Percentiles rank a stretch among this genome's conserved stretches.
These are phyloP conservation scores for Ceratocystiopsis minuta DNA, from an alignment of 2,329 filamentous ascomycete species.

Conservation along the genomic window DNA sequence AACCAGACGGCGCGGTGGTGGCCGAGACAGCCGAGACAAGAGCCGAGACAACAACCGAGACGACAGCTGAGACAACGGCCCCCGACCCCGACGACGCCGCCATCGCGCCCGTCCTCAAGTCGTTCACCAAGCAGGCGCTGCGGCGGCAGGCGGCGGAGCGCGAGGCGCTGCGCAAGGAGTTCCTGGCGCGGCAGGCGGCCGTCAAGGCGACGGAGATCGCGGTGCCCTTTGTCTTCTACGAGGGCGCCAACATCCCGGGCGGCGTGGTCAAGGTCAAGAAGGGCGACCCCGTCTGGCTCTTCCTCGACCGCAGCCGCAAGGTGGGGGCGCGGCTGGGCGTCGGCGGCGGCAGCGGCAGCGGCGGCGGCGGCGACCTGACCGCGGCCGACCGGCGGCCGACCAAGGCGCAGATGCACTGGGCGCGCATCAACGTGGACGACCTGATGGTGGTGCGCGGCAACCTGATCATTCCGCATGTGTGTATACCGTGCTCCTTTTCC, in stretches of 20 bases:
- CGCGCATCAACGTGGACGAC: conserved; percentile 84
- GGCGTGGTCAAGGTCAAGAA: conserved; percentile 78
- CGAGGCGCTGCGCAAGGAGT: conserved; percentile 61
- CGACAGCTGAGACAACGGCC: conserved; percentile 4
- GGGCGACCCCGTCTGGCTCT: conserved; percentile 83
- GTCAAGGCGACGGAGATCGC: conserved; percentile 80
- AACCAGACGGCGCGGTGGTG: neutral
- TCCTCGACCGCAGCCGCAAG: conserved; percentile 79
- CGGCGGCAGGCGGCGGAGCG: conserved; percentile 59
- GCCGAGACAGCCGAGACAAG: conserved; percentile 13
- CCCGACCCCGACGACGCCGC: conserved; percentile 25
- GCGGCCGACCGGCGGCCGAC: conserved; percentile 34
- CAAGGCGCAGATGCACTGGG: conserved; percentile 67
- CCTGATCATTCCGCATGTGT: conserved; percentile 83
- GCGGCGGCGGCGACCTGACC: too few relatives aligned
- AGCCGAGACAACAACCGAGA: conserved; percentile 11
- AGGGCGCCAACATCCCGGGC: conserved; percentile 76
- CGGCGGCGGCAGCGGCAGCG: conserved; percentile 17
- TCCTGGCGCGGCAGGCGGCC: conserved; percentile 62
- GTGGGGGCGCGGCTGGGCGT: conserved; percentile 71
- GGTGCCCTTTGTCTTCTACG: conserved; percentile 93
- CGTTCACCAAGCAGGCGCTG: conserved; percentile 43
- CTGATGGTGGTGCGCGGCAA: conserved; percentile 81
- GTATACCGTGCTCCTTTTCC: conserved; percentile 18
- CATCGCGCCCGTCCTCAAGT: conserved; percentile 44